phyloP scores from a whole-genome alignment of 768 basidiomycete species.

The Mrakia gelida region DNA sequence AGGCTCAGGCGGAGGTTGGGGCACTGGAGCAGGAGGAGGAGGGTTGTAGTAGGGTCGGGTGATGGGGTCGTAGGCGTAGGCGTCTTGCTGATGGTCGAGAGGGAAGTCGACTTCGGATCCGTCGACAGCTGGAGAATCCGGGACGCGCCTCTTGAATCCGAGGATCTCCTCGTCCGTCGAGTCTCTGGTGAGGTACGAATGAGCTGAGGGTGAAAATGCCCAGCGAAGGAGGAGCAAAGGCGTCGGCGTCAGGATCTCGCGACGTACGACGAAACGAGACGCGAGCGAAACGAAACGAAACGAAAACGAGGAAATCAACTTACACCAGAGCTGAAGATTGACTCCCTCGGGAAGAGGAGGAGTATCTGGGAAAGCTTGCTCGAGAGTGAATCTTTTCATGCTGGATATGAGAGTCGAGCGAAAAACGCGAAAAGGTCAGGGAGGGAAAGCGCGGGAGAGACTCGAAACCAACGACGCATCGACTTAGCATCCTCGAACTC shows the following conservation, averaged over 20 bases:
- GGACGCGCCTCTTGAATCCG: not conserved
- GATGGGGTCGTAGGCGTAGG: not conserved
- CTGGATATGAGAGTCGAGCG: not conserved
- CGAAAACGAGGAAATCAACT: not conserved
- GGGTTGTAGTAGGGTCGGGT: not conserved
- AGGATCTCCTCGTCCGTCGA: not conserved
- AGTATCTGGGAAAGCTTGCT: not conserved
- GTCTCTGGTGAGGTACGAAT: not conserved
- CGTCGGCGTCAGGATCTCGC: too few species aligned
- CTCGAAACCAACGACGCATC: not conserved
- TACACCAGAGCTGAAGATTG: not conserved
- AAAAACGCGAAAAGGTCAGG: not conserved
- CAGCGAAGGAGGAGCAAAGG: too few species aligned
- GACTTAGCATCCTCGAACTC: not conserved
- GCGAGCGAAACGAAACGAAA: not conserved
- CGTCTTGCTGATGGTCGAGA: not conserved
- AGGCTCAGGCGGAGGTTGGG: too few species aligned
- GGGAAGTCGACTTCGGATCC: not conserved
- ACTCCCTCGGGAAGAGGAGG: not conserved
- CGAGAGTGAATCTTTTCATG: not conserved
- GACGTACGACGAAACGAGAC: not conserved
- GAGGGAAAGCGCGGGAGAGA: not conserved
- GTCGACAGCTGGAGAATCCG: not conserved
- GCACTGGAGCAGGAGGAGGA: not conserved
- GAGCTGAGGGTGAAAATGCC: not conserved